Evolutionary conservation across 805 yeast species (phyloP).

Genomic region (Zygosaccharomyces pseudorouxii): DNA sequence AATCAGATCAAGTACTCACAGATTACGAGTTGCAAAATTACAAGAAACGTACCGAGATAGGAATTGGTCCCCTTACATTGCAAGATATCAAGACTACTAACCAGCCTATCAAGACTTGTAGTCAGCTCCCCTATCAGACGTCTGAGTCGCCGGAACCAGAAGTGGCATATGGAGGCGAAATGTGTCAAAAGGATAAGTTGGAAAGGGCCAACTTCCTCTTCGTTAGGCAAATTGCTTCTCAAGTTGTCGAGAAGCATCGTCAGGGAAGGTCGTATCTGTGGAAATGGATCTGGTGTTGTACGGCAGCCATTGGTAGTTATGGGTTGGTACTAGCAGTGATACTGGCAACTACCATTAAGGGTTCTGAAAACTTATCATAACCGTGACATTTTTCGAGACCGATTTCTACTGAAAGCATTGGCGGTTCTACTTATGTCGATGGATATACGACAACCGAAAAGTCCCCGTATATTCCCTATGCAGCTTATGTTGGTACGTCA

Average conservation of each 20-base stretch:
- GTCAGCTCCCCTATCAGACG: neutral
- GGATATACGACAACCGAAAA: too few species aligned
- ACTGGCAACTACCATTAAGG: neutral
- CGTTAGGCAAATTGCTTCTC: conserved; percentile 13
- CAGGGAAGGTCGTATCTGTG: conserved; percentile 10
- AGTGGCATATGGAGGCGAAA: neutral
- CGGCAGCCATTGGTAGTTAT: neutral
- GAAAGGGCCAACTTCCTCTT: conserved; percentile 6
- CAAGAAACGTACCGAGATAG: conserved; percentile 8
- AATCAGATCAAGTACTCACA: conserved; percentile 29
- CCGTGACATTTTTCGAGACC: neutral
- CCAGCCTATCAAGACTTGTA: neutral
- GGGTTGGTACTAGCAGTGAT: neutral
- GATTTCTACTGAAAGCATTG: neutral
- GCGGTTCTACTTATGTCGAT: too few species aligned
- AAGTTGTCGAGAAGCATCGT: conserved; percentile 20
- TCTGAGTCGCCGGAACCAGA: neutral
- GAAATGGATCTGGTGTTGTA: conserved; percentile 16
- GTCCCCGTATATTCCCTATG: too few species aligned
- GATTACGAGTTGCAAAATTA: conserved; percentile 19
- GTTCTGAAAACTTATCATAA: neutral
- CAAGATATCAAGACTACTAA: conserved; percentile 10
- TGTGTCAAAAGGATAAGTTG: neutral
- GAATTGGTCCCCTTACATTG: conserved; percentile 1
- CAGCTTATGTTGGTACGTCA: too few species aligned